Base-by-base conservation (phyloP, 768 basidiomycete species). In the Botryobasidium botryosum region DNA sequence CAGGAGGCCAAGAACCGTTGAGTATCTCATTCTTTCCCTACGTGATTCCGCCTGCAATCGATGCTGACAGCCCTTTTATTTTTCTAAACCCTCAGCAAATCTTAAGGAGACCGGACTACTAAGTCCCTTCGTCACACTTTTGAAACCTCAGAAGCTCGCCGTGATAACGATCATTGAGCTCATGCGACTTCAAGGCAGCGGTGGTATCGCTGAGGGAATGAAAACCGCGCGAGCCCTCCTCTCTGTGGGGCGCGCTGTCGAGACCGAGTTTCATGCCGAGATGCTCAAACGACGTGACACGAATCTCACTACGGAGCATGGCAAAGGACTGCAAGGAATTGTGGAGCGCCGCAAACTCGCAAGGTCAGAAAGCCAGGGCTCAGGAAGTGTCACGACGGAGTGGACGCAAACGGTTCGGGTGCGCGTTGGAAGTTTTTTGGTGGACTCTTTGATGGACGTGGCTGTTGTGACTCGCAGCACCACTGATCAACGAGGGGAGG, bases 131-230 rank as follows among this genome's bases (percentile, higher is more conserved):
- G 64, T 94, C 15, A 64, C 68, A 3, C 71, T 91, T 2, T 67
- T 96, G 21, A 70, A 74, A 15, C 67, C 82, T 1, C 75, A 84
- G 43, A 81, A 77, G 49, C 69, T 96, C 5, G 88, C 87, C 0
- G 65, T 92, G 15, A 75, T 97, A 54, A 82, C 84, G 7, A 87
- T 96, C 53, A 68, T 90, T 29, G 90, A 94, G 58, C 59, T 87
- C 33, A 81, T 96, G 79, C 73, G 83, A 4, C 59, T 88, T 8
- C 73, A 78, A 26, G 79, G 82, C 5, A 66, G 71, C 1, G 81
- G 84, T 5, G 83, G 84, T 10, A 68, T 88, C n/a, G 53, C 66
- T 0, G 74, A 78, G 32, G 91, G 90, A 3, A 85, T 92, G 79
- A 92, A 94, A 61, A 79, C 86, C 0, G 71, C 88, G 1, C 69